These are phyloP conservation scores for Geotrichum bryndzae DNA, from an alignment of 1,139 yeast species.

Conservation along the genomic window DNA sequence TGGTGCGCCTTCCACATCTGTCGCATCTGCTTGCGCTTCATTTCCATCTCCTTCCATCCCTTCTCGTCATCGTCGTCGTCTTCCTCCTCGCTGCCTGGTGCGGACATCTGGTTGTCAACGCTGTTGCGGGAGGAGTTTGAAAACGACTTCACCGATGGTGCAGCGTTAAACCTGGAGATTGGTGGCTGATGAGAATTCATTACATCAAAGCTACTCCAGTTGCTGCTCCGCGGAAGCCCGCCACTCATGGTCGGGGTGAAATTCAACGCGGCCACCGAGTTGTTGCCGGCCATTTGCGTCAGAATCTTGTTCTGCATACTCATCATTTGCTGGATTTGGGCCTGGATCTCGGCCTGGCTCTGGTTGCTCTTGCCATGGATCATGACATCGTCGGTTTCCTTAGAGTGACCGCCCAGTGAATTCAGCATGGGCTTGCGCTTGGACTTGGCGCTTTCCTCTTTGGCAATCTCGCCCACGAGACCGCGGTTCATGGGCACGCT, in stretches of 20 bases:
- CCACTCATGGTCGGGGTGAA: neutral
- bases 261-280: neutral
- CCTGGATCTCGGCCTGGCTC: conserved; percentile 18
- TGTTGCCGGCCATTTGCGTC: conserved; percentile 19
- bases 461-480: conserved; percentile 37
- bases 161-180: neutral
- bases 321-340: conserved; percentile 23
- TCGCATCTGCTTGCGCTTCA: conserved; percentile 5
- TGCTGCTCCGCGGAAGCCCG: neutral
- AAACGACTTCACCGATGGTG: conserved; percentile 1
- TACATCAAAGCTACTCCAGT: conserved; percentile 15
- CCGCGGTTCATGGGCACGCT: conserved; percentile 29
- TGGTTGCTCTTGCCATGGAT: neutral
- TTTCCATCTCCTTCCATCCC: conserved; percentile 16
- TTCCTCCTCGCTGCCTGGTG: conserved; percentile 3
- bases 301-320: conserved; percentile 22
- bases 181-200: neutral
- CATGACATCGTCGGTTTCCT: neutral
- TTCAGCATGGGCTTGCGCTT: conserved; percentile 24
- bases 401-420: neutral
- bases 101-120: neutral
- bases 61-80: conserved; percentile 17
- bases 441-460: conserved; percentile 36
- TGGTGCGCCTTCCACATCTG: conserved; percentile 13
- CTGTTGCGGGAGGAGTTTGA: neutral